Base-by-base conservation (phyloP, 2,329 filamentous ascomycete genomes). In the Exserohilum turcica region DNA sequence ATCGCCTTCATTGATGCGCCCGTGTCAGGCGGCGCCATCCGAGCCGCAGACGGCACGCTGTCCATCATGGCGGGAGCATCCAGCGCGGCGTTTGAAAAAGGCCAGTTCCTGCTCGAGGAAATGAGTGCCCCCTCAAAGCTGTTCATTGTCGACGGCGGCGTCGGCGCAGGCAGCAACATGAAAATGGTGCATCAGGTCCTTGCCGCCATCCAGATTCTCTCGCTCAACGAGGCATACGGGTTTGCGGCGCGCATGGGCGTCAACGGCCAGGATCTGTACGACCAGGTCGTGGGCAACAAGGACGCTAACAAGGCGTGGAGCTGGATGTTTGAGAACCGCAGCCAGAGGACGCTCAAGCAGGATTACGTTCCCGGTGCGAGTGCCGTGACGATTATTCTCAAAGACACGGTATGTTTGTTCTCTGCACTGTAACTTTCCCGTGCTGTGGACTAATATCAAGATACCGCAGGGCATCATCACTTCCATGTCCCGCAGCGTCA, bases 1-100 rank as follows among this genome's bases (percentile, higher is more conserved):
- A 80, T 92, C 27, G 77, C 79, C 43, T 81, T 91, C 45, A 81
- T 92, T 44, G 89, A 91, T 72, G 82, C 83, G 18, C 89, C 89
- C 0, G 89, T 92, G 0, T 90, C 87, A 0, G 89, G 89, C 0
- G 89, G 89, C 1, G 84, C 86, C 0, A 79, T 82, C 8, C 81
- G 88, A 29, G 88, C 88, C 1, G 87, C 86, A 0, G 82, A 88
- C 43, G 89, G 89, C 3, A 90, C 88, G 0, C 76, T 92, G 36
- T 89, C 87, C 6, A 91, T 92, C 67, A 90, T 92, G 83, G 87
- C 87, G 0, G 85, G 86, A 2, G 87, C 81, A 0, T 77, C 82
- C 0, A 79, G 82, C 1, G 79, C 77, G 2, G 84, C 84, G 5
- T 74, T 91, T 2, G 76, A 80, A 29, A 82, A 81, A 51, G 86